These are phyloP conservation scores for Debaryomyces fabryi DNA, from an alignment of 1,139 yeast species.

Conservation along the genomic window DNA sequence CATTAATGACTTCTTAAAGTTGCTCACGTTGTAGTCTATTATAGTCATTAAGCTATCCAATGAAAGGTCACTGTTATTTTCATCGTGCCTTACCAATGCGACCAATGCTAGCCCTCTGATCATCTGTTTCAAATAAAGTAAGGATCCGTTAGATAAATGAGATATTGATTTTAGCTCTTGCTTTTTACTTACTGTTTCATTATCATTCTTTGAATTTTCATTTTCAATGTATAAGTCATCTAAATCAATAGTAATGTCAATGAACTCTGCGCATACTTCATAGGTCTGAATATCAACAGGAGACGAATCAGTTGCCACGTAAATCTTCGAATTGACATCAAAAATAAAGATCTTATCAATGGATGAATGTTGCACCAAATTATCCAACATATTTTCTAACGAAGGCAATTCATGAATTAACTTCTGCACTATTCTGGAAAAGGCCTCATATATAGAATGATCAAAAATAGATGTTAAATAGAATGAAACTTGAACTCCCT, in stretches of 20 bases:
- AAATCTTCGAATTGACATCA: constrained; percentile 91
- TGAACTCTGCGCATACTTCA: constrained; percentile 96
- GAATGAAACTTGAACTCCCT: constrained; percentile 88
- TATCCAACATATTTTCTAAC: constrained; percentile 84
- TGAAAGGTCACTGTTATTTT: constrained; percentile 45
- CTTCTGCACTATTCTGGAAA: constrained; percentile 89
- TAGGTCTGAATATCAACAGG: constrained; percentile 95
- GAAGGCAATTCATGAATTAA: constrained; percentile 87
- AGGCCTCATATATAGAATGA: constrained; percentile 94
- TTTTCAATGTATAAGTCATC: constrained; percentile 67
- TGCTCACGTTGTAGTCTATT: constrained; percentile 85
- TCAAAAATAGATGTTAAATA: constrained; percentile 93
- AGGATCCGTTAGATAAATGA: constrained; percentile 77
- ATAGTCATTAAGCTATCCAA: constrained; percentile 65
- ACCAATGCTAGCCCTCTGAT: constrained; percentile 90
- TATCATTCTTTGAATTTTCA: constrained; percentile 17
- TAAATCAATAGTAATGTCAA: constrained; percentile 89
- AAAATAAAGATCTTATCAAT: constrained; percentile 92
- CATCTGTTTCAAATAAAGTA: constrained; percentile 86
- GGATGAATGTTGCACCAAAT: constrained; percentile 84
- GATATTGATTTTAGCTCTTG: constrained; percentile 67
- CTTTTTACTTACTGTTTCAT: constrained; percentile 14
- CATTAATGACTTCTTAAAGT: constrained; percentile 77
- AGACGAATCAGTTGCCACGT: constrained; percentile 93
- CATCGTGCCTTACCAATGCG: constrained; percentile 76